phyloP scores from a whole-genome alignment of 208 protist species.

The Kentomonas sorsogonicus region DNA sequence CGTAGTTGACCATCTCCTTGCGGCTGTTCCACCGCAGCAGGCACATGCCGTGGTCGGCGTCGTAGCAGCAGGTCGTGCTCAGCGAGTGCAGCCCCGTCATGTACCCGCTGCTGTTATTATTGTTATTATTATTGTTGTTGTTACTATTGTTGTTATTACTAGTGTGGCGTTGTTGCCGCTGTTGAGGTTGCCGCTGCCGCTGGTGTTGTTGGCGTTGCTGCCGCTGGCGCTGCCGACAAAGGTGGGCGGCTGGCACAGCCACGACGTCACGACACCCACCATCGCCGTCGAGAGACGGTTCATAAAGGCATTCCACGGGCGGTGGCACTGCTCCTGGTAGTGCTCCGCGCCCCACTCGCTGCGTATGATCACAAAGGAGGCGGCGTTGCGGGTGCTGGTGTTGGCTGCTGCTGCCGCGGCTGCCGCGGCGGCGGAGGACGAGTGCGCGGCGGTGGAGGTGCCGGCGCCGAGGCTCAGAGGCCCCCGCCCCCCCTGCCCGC shows the following conservation, averaged over 20 bases:
- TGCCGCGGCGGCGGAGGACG: background rate
- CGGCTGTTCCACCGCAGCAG: constrained; percentile 36
- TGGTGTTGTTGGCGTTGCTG: no score
- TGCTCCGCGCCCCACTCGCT: constrained; percentile 41
- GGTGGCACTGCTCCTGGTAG: constrained; percentile 37
- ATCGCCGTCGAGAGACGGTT: constrained; percentile 24
- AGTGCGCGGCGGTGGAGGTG: background rate
- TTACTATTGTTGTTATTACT: no score
- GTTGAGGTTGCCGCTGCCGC: no score
- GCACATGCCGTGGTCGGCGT: constrained; percentile 30
- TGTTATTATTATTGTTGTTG: no score
- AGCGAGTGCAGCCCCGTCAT: no score
- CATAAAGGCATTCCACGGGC: constrained; percentile 34
- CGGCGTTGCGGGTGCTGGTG: background rate
- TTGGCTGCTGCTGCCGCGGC: background rate
- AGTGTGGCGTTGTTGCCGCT: no score
- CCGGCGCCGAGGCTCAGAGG: background rate
- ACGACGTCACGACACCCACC: constrained; percentile 26
- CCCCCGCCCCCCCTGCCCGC: no score
- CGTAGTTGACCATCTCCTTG: constrained; percentile 34
- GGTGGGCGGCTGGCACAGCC: no score
- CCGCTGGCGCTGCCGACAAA: no score
- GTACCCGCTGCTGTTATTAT: no score
- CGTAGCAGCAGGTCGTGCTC: constrained; percentile 39
- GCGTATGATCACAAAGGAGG: constrained; percentile 30